Conservation (phyloP, 2,329 filamentous ascomycete genomes). For the Mycogone perniciosa region DNA sequence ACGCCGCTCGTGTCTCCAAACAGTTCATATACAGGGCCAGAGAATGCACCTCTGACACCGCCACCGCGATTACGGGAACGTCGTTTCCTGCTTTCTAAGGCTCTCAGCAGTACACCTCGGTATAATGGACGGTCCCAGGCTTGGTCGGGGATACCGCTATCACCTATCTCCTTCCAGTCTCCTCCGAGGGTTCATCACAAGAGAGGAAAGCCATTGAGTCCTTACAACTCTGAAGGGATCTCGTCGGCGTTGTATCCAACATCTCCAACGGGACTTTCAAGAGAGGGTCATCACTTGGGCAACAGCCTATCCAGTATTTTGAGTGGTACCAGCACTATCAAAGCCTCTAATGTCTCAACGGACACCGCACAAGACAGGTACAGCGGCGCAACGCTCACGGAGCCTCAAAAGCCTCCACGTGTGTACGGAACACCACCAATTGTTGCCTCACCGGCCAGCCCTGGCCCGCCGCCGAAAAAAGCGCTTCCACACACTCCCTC, state of each 20-base stretch:
- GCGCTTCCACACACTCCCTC: conserved; percentile 33
- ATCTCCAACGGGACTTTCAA: background rate
- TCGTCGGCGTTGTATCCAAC: background rate
- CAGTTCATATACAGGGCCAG: conserved; percentile 19
- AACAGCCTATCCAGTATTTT: conserved; percentile 4
- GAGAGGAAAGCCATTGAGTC: background rate
- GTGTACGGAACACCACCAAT: conserved; percentile 10
- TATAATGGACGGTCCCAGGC: background rate
- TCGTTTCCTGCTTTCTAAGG: conserved; percentile 31
- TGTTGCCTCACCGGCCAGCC: conserved; percentile 21
- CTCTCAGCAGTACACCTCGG: background rate
- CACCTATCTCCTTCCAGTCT: background rate
- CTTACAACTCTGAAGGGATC: background rate
- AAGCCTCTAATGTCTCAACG: background rate
- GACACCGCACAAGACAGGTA: background rate
- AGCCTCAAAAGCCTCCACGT: conserved; percentile 8
- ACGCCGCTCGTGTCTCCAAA: conserved; percentile 38
- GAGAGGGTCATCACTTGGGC: background rate
- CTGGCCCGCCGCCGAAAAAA: conserved; percentile 40
- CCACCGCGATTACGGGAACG: conserved; percentile 44
- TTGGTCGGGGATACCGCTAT: conserved; percentile 1
- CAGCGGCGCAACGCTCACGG: background rate
- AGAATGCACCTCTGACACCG: conserved; percentile 32
- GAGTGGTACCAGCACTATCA: background rate
- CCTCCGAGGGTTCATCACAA: background rate